Base-by-base conservation (phyloP, 1,284 basidiomycete genomes). In the Sphaerobolus stellatus region DNA sequence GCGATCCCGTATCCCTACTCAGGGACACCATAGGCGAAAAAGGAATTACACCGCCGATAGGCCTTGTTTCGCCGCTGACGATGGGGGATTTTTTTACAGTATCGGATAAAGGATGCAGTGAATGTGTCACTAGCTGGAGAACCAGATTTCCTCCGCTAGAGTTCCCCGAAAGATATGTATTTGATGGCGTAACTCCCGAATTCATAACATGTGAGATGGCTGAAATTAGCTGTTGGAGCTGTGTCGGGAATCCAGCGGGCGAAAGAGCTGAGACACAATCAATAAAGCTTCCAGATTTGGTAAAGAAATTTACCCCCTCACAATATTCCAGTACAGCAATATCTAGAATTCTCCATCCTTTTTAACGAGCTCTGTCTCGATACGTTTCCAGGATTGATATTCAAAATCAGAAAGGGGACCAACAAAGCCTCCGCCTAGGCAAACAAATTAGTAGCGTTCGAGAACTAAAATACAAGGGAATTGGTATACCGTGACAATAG, bases 401-500 rank as follows among this genome's bases (percentile, higher is more conserved):
- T 43, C 41, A 43, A 43, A 43, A 43, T 43, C 41, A 11, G 13
- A 43, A 24, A 43, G 16, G 11, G 41, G 41, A 6, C 41, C 41
- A 22, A 43, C 41, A 27, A 43, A 43, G 11, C 41, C 41, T 4
- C 41, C 41, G 20, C 41, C 41, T 43, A 43, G 22, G 28, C n/a
- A n/a, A n/a, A n/a, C n/a, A 18, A 43, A 43, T 43, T 24, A 43
- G 3, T 43, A 20, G 20, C 28, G n/a, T n/a, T n/a, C n/a, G n/a
- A n/a, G n/a, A n/a, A n/a, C n/a, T n/a, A n/a, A n/a, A n/a, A n/a
- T n/a, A n/a, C n/a, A n/a, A n/a, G n/a, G n/a, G n/a, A n/a, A n/a
- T n/a, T n/a, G n/a, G n/a, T n/a, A n/a, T n/a, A 43, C 41, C 41
- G 28, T 43, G 41, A 43, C 41, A 43, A 22, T 43, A 43, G 4